Conservation (phyloP, 176 grass and related monocot genomes). For the Panicum miliaceum region DNA sequence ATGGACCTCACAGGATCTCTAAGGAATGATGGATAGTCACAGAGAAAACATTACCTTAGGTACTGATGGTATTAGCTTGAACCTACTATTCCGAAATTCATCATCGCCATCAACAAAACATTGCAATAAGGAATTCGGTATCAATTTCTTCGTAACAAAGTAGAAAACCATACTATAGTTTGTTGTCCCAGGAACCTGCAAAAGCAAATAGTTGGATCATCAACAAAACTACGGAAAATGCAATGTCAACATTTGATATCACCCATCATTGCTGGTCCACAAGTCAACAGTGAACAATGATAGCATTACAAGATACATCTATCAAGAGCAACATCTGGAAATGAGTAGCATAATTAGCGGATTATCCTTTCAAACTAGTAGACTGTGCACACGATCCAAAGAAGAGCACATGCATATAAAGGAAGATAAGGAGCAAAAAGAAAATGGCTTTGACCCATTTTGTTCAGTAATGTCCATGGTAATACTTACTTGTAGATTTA, state of each 20-base stretch:
- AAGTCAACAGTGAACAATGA: conserved; percentile 10
- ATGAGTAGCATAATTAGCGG: neutral
- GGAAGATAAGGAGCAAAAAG: neutral
- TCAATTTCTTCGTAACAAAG: conserved; percentile 78
- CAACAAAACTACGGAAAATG: conserved; percentile 5
- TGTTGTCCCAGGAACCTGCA: conserved; percentile 93
- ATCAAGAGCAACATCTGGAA: neutral
- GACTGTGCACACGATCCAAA: neutral
- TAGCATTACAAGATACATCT: conserved; percentile 23
- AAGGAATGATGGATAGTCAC: neutral
- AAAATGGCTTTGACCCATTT: neutral
- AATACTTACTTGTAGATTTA: conserved; percentile 97
- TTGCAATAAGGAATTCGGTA: conserved; percentile 87
- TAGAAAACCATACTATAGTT: conserved; percentile 99
- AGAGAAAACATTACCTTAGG: conserved; percentile 65
- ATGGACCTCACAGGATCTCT: conserved; percentile 4
- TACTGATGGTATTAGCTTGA: conserved; percentile 97
- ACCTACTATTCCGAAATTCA: conserved; percentile 96
- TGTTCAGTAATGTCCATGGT: neutral
- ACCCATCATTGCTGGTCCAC: neutral
- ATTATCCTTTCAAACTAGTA: neutral
- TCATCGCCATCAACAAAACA: conserved; percentile 95
- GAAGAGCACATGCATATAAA: neutral
- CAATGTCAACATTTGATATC: neutral
- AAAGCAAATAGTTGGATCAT: conserved; percentile 42